Evolutionary conservation across 108 stramenopile genomes (phyloP).

Genomic region (Aurantiochytrium sp.): DNA sequence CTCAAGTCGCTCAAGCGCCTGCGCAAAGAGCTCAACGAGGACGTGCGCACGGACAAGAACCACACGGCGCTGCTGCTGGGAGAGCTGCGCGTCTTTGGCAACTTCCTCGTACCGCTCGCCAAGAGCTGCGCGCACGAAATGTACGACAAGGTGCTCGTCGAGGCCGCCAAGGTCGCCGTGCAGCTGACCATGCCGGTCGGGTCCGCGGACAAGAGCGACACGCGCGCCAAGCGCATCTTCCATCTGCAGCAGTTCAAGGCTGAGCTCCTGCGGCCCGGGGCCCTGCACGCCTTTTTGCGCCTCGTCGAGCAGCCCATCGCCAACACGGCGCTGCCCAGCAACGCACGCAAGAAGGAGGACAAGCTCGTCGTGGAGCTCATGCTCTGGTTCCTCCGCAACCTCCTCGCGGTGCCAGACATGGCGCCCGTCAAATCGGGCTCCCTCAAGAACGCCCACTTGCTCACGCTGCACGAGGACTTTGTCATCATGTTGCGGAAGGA

Average conservation of each 20-base stretch:
- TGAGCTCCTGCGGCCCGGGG: neutral
- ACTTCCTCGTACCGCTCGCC: neutral
- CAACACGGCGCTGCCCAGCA: neutral
- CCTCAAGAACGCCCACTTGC: neutral
- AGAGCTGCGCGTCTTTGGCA: neutral
- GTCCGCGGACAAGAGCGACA: neutral
- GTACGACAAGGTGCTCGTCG: neutral
- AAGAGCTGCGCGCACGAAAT: neutral
- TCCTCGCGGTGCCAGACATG: slow-evolving; percentile 13
- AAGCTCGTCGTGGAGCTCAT: neutral
- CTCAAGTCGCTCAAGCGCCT: slow-evolving; percentile 1
- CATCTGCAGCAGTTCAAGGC: neutral
- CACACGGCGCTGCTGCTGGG: neutral
- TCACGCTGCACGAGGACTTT: slow-evolving; percentile 2
- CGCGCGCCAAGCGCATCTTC: neutral
- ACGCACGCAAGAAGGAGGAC: neutral
- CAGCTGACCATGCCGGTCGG: slow-evolving; percentile 23
- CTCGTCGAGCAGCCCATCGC: slow-evolving; percentile 16
- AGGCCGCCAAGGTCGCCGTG: slow-evolving; percentile 10
- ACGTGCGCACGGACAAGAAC: neutral
- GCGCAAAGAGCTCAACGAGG: slow-evolving; percentile 17
- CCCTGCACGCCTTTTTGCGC: slow-evolving; percentile 6
- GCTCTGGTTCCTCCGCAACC: slow-evolving; percentile 23
- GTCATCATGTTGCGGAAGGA: neutral
- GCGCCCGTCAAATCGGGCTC: neutral